Base-by-base conservation (phyloP, 441 rosid species). In the Populus hybrid region DNA sequence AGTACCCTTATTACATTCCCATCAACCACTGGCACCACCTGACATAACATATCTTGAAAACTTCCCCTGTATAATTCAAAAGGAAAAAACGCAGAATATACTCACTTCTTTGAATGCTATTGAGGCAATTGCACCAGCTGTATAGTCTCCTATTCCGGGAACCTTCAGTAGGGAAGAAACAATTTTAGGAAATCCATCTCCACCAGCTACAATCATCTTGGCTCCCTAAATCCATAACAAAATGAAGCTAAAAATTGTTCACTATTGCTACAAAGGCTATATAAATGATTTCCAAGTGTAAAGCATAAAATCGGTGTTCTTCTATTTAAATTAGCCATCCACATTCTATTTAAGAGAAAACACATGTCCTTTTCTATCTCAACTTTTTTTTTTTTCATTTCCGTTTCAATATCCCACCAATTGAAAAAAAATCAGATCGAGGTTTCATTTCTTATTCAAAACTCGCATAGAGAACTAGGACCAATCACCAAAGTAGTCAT, bases 91-190 rank as follows among this genome's bases (percentile, higher is more conserved):
- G 76, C 34, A 59, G 35, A 86, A 72, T 69, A 30, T 54, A 77
- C 73, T 61, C 76, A 93, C 98, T 91, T 92, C 93, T 28, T 84
- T 77, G 81, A 93, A 95, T 74, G 98, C 97, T 84, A 95, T 93
- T 9, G 99, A 93, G 79, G 97, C 98, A 71, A 95, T 90, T 80
- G 98, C 99, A 77, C 99, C 99, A 21, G 99, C 97, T 35, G 98
- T 95, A 76, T 95, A 93, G 73, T 95, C 93, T 78, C 99, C 98
- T 70, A 95, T 95, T 80, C 99, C 98, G 5, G 91, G 92, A 86
- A 95, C 88, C 85, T 95, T 92, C 80, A 79, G 80, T 69, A 95
- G 84, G 73, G 88, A 75, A 67, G 90, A 85, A 74, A 85, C 91
- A 14, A 85, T 82, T 46, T 81, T 85, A 9, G 99, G 99, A 84